phyloP scores from a whole-genome alignment of 306 rosid genomes.

The Hippophae gyantsensis region DNA sequence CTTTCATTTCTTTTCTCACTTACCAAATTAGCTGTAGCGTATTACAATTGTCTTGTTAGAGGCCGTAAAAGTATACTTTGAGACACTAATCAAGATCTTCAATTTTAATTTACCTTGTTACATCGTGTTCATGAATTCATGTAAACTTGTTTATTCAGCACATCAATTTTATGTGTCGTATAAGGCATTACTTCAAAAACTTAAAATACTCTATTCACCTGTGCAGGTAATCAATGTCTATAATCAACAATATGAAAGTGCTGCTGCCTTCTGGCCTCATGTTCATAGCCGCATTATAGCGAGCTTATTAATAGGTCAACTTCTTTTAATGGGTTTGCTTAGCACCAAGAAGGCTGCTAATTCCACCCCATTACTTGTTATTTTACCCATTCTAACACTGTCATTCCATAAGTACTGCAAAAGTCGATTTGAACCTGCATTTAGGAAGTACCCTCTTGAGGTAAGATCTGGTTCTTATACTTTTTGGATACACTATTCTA shows the following conservation, averaged over 20 bases:
- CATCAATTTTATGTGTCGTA: neutral
- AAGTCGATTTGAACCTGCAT: slow-evolving; percentile 82
- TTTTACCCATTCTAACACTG: slow-evolving; percentile 64
- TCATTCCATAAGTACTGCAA: slow-evolving; percentile 85
- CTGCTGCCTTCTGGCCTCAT: slow-evolving; percentile 95
- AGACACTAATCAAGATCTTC: too few species aligned
- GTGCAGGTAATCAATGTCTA: slow-evolving; percentile 90
- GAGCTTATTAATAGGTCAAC: slow-evolving; percentile 81
- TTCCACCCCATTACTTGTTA: slow-evolving; percentile 77
- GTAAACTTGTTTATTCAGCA: too few species aligned
- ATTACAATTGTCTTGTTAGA: neutral
- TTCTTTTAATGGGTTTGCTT: slow-evolving; percentile 83
- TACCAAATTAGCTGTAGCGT: neutral
- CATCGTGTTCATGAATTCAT: too few species aligned
- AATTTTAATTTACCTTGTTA: too few species aligned
- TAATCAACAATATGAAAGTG: slow-evolving; percentile 87
- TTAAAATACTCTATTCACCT: slow-evolving; percentile 6
- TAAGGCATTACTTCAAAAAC: slow-evolving; percentile 5
- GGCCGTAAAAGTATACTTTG: neutral
- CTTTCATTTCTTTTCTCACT: slow-evolving; percentile 3
- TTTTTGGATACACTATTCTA: neutral
- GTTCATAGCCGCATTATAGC: slow-evolving; percentile 91
- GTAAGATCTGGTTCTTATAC: slow-evolving; percentile 28
- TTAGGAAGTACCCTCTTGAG: slow-evolving; percentile 84
- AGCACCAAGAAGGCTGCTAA: slow-evolving; percentile 94